phyloP scores from a whole-genome alignment of 345 rosid genomes.

The Brassica cretica region DNA sequence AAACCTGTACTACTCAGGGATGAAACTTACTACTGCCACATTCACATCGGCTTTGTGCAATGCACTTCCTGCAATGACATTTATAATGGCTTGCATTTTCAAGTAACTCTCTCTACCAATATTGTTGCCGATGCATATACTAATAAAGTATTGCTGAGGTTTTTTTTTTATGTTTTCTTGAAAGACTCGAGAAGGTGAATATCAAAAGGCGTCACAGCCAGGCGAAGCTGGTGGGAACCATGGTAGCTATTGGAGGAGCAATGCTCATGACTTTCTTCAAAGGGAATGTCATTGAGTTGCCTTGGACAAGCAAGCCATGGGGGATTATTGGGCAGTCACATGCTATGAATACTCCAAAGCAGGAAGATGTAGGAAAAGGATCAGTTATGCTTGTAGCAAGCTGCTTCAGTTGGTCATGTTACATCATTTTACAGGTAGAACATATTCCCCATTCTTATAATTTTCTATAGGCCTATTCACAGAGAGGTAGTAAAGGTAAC shows the following conservation, averaged over 20 bases:
- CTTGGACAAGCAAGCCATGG: slow-evolving; percentile 53
- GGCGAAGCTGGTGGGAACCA: slow-evolving; percentile 77
- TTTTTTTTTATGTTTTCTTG: neutral
- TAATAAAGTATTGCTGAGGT: neutral
- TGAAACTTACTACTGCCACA: slow-evolving; percentile 74
- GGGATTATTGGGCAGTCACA: slow-evolving; percentile 25
- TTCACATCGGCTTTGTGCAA: slow-evolving; percentile 68
- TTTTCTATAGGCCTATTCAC: neutral
- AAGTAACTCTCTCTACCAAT: slow-evolving; percentile 40
- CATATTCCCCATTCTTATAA: neutral
- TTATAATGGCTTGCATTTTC: slow-evolving; percentile 59
- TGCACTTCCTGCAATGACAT: slow-evolving; percentile 71
- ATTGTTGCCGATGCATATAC: slow-evolving; percentile 7
- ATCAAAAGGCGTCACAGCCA: slow-evolving; percentile 62
- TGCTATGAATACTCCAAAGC: slow-evolving; percentile 11
- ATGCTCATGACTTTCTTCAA: slow-evolving; percentile 72
- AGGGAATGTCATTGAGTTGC: slow-evolving; percentile 58
- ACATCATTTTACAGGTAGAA: slow-evolving; percentile 62
- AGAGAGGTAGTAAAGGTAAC: slow-evolving; percentile 6
- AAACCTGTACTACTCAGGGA: slow-evolving; percentile 59
- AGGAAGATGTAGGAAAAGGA: slow-evolving; percentile 49
- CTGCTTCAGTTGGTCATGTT: slow-evolving; percentile 68
- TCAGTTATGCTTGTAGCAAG: slow-evolving; percentile 58
- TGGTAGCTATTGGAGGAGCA: slow-evolving; percentile 86
- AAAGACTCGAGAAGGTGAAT: slow-evolving; percentile 71